Evolutionary conservation across 345 rosid species (phyloP).

Genomic region (Aethionema arabicum): DNA sequence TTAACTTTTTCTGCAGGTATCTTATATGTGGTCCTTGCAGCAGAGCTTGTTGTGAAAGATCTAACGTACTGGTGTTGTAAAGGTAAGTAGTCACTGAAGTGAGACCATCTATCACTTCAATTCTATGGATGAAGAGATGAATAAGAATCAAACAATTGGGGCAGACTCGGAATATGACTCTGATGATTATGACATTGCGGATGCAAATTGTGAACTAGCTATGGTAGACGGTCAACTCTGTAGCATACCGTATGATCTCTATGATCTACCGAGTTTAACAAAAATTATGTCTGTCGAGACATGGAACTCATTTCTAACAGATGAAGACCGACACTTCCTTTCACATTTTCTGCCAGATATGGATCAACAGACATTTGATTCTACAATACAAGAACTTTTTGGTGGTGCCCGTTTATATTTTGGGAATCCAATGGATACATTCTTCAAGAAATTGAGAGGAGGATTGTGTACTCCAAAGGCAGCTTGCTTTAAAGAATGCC

Average conservation of each 20-base stretch:
- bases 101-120: constrained; percentile 25
- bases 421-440: constrained; percentile 60
- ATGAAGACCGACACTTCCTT: constrained; percentile 59
- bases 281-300: constrained; percentile 55
- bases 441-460: constrained; percentile 57
- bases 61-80: constrained; percentile 5
- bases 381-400: constrained; percentile 59
- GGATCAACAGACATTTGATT: constrained; percentile 52
- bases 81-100: constrained; percentile 23
- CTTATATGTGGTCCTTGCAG: neutral
- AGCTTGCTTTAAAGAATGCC: constrained; percentile 44
- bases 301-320: constrained; percentile 63
- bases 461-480: constrained; percentile 57
- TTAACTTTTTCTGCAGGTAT: constrained; percentile 15
- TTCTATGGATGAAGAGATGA: constrained; percentile 30
- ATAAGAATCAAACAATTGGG: constrained; percentile 33
- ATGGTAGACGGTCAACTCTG: constrained; percentile 57
- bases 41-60: constrained; percentile 13
- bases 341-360: constrained; percentile 66
- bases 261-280: constrained; percentile 60
- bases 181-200: constrained; percentile 43
- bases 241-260: constrained; percentile 61
- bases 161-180: constrained; percentile 45
- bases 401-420: constrained; percentile 51
- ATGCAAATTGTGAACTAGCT: constrained; percentile 48